Percentiles rank a stretch among this genome's conserved stretches.
These are phyloP conservation scores for Alternaria conjuncta DNA, from an alignment of 2,329 filamentous ascomycete genomes.

Conservation along the genomic window DNA sequence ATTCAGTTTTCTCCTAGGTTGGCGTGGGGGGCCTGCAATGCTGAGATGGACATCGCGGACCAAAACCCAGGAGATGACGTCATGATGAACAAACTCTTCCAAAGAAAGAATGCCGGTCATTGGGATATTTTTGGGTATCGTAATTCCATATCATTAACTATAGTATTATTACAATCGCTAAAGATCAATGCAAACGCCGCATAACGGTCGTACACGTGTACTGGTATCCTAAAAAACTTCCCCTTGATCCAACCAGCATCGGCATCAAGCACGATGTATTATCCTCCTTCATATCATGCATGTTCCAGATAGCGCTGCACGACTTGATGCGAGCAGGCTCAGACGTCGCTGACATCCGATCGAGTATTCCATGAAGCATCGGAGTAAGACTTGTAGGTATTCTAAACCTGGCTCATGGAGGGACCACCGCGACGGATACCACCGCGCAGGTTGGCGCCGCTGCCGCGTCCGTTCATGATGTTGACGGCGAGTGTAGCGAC, in stretches of 20 bases:
- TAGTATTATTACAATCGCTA: constrained; percentile 11
- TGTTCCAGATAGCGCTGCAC: neutral
- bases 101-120: fast-evolving
- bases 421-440: constrained; percentile 55
- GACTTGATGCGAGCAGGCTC: neutral
- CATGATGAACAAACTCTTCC: neutral
- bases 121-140: neutral
- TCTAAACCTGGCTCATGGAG: constrained; percentile 64
- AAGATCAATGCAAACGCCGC: constrained; percentile 8
- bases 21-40: neutral
- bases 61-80: neutral
- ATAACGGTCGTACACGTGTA: constrained; percentile 1
- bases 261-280: constrained; percentile 8
- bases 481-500: constrained; percentile 62
- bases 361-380: constrained; percentile 37
- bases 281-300: constrained; percentile 10
- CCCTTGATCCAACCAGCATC: neutral
- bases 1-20: no score
- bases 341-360: constrained; percentile 19
- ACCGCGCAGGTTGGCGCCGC: constrained; percentile 53
- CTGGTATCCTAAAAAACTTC: constrained; percentile 1
- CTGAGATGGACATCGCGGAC: neutral
- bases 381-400: constrained; percentile 31
- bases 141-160: constrained; percentile 8
- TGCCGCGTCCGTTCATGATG: constrained; percentile 59